Evolutionary conservation across 352 stramenopile species (phyloP).

Genomic region (Aphanomyces stellatus): DNA sequence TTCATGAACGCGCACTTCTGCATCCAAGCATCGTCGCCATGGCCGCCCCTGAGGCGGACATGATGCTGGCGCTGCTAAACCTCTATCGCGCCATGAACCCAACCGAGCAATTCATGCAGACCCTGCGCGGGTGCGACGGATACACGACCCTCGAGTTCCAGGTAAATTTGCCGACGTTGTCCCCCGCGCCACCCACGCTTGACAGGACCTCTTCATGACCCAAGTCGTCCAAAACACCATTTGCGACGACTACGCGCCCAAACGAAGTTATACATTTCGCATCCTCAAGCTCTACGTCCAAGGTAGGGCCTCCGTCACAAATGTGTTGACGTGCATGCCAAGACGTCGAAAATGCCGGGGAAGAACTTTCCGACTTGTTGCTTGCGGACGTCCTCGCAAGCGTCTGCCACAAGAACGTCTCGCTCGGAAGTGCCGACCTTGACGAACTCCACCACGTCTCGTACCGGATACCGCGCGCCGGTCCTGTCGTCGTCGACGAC

Average conservation of each 20-base stretch:
- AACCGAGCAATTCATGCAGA: slow-evolving; percentile 31
- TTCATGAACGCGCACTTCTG: too few species aligned
- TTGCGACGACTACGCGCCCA: slow-evolving; percentile 49
- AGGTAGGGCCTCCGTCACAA: slow-evolving; percentile 26
- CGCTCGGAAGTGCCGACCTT: slow-evolving; percentile 21
- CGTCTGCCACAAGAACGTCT: slow-evolving; percentile 32
- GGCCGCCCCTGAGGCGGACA: too few species aligned
- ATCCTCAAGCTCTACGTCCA: slow-evolving; percentile 61
- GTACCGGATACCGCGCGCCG: slow-evolving; percentile 31
- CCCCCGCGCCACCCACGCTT: too few species aligned
- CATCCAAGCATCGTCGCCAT: too few species aligned
- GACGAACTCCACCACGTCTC: slow-evolving; percentile 72
- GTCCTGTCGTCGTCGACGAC: slow-evolving; percentile 8
- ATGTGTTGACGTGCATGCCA: background rate
- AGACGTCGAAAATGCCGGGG: slow-evolving; percentile 45
- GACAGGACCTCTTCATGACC: slow-evolving; percentile 46
- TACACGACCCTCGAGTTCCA: slow-evolving; percentile 54
- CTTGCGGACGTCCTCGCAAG: slow-evolving; percentile 47
- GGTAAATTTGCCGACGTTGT: too few species aligned
- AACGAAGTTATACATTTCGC: slow-evolving; percentile 51
- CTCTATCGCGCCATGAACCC: slow-evolving; percentile 61
- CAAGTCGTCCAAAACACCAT: slow-evolving; percentile 45
- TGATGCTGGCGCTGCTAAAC: slow-evolving; percentile 36
- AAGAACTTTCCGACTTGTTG: slow-evolving; percentile 45
- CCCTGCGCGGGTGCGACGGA: slow-evolving; percentile 27